phyloP scores from a whole-genome alignment of 495 filamentous ascomycete species.

The Podospora pseudopauciseta region DNA sequence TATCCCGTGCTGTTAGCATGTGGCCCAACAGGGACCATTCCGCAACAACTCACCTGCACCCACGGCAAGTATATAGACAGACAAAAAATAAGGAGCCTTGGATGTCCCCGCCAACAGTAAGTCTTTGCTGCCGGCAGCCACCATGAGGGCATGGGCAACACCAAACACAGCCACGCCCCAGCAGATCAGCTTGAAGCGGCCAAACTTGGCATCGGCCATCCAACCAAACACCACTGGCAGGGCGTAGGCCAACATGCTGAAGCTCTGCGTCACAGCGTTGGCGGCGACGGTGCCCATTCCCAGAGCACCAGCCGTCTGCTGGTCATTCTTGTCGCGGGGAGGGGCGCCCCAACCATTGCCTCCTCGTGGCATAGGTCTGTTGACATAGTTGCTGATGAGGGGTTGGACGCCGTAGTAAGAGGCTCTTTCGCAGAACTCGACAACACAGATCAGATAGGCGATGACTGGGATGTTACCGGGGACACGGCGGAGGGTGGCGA shows the following conservation, averaged over 20 bases:
- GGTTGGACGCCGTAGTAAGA: constrained; percentile 57
- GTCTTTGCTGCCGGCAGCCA: constrained; percentile 56
- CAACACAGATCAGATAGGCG: constrained; percentile 54
- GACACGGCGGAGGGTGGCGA: constrained; percentile 52
- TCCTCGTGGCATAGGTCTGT: constrained; percentile 51
- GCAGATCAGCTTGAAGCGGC: constrained; percentile 60
- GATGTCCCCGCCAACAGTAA: constrained; percentile 55
- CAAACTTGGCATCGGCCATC: constrained; percentile 55
- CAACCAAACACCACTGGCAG: constrained; percentile 56
- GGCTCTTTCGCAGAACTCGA: constrained; percentile 60
- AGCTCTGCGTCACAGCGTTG: constrained; percentile 58
- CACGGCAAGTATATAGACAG: constrained; percentile 55
- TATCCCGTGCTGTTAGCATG: constrained; percentile 8
- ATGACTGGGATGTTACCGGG: constrained; percentile 51
- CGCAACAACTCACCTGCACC: constrained; percentile 59
- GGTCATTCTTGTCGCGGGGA: constrained; percentile 37
- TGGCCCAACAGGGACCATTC: background rate
- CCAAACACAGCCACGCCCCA: constrained; percentile 62
- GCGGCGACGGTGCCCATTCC: constrained; percentile 58
- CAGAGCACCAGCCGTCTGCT: constrained; percentile 57
- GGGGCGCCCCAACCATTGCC: constrained; percentile 63
- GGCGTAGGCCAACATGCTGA: constrained; percentile 57
- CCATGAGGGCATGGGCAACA: constrained; percentile 61
- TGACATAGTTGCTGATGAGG: constrained; percentile 57
- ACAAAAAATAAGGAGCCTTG: constrained; percentile 56